Evolutionary conservation across 1,139 yeast species (phyloP).

Genomic region (Sugiyamaella castrensis): DNA sequence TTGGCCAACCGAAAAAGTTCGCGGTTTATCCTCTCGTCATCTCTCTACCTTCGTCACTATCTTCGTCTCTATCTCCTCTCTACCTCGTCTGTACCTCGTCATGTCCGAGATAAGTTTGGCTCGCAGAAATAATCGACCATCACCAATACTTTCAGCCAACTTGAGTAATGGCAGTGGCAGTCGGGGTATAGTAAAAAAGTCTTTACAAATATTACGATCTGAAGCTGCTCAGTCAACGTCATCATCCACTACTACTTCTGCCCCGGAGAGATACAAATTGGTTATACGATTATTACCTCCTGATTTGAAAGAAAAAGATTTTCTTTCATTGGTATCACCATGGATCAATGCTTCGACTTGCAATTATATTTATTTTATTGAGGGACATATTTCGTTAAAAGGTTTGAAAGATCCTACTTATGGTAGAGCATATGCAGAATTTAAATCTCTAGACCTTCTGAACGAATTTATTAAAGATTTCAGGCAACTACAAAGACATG

Average conservation of each 20-base stretch:
- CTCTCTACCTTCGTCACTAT: no score
- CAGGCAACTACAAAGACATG: conserved; percentile 11
- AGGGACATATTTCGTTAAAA: conserved; percentile 35
- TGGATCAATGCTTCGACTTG: conserved; percentile 24
- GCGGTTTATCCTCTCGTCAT: no score
- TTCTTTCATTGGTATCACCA: conserved; percentile 27
- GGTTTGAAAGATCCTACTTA: conserved; percentile 20
- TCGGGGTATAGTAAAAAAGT: not conserved
- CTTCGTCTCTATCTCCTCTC: no score
- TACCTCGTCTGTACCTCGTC: no score
- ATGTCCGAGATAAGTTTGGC: no score
- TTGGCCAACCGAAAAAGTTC: no score
- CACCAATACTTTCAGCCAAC: no score
- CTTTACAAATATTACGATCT: conserved; percentile 6
- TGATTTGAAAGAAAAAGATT: conserved; percentile 32
- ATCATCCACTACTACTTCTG: not conserved
- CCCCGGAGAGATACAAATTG: conserved; percentile 26
- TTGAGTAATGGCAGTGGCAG: no score
- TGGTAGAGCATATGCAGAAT: conserved; percentile 26
- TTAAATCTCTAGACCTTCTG: conserved; percentile 17
- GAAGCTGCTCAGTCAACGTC: not conserved
- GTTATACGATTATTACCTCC: conserved; percentile 44
- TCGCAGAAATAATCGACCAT: no score
- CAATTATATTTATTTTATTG: conserved; percentile 36
- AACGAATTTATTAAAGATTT: conserved; percentile 22